Percentiles rank a stretch among this genome's conserved stretches.
phyloP scores from a whole-genome alignment of 345 rosid genomes.

The Eucalyptus marginata region DNA sequence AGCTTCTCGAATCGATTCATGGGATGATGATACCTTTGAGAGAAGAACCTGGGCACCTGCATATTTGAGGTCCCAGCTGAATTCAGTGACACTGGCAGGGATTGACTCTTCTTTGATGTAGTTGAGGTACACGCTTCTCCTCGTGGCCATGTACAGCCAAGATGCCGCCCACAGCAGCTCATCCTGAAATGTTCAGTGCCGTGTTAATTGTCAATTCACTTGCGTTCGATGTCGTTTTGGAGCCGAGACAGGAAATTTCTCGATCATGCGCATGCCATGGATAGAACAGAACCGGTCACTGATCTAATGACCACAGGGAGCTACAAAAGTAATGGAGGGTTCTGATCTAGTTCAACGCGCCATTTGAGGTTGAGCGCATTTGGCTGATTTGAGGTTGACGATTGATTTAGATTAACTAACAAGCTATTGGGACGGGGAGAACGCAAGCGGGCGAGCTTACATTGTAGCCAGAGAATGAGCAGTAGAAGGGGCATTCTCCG shows the following conservation, averaged over 20 bases:
- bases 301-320: not conserved
- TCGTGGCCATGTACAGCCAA: slow-evolving; percentile 73
- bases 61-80: slow-evolving; percentile 91
- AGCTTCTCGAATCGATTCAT: not conserved
- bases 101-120: slow-evolving; percentile 45
- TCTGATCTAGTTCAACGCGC: not conserved
- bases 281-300: not conserved
- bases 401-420: not conserved
- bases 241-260: not conserved
- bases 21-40: slow-evolving; percentile 26
- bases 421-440: not conserved
- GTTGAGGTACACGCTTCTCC: slow-evolving; percentile 12
- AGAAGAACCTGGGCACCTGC: slow-evolving; percentile 79
- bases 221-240: not conserved
- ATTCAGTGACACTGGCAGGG: slow-evolving; percentile 57
- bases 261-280: not conserved
- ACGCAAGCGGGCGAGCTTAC: slow-evolving; percentile 17
- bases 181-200: slow-evolving; percentile 28
- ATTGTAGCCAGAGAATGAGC: slow-evolving; percentile 84
- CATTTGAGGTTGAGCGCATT: not conserved
- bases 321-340: not conserved
- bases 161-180: slow-evolving; percentile 95
- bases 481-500: slow-evolving; percentile 96
- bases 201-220: not conserved
- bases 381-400: not conserved